Conservation (phyloP, 805 yeast genomes). For the Teunomyces barrocoloradensis region DNA sequence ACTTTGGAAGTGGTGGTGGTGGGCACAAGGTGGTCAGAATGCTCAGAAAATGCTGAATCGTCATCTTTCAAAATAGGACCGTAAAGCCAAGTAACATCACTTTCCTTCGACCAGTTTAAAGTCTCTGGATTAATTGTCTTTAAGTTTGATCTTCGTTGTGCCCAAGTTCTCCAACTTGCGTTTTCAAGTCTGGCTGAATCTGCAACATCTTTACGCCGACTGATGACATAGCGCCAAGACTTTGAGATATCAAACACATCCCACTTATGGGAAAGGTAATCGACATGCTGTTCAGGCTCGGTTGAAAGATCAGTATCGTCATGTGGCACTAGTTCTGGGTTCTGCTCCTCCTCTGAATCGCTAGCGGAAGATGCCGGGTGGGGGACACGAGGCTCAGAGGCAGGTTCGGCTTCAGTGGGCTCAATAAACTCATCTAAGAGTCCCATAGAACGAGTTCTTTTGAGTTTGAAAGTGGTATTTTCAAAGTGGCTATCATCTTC, state of each 20-base stretch:
- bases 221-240: conserved; percentile 91
- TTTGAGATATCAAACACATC: conserved; percentile 88
- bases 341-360: conserved; percentile 7
- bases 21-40: conserved; percentile 9
- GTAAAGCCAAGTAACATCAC: conserved; percentile 96
- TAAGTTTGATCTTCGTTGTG: conserved; percentile 64
- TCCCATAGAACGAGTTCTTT: conserved; percentile 82
- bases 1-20: conserved; percentile 41
- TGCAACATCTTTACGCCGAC: conserved; percentile 80
- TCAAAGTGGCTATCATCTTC: conserved; percentile 68
- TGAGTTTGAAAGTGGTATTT: conserved; percentile 67
- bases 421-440: conserved; percentile 67
- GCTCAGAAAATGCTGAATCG: conserved; percentile 10
- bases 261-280: conserved; percentile 95
- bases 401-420: conserved; percentile 20
- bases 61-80: conserved; percentile 74
- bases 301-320: conserved; percentile 80
- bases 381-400: neutral
- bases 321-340: conserved; percentile 53
- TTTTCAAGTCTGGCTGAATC: conserved; percentile 58
- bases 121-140: conserved; percentile 77
- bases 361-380: conserved; percentile 1
- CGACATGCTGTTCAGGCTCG: conserved; percentile 89
- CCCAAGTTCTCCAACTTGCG: conserved; percentile 96
- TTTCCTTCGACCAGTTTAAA: conserved; percentile 95